Evolutionary conservation across 768 basidiomycete species (phyloP), one percentile per base, ranked within the genome.

Genomic region (Termitomyces titanicus): DNA sequence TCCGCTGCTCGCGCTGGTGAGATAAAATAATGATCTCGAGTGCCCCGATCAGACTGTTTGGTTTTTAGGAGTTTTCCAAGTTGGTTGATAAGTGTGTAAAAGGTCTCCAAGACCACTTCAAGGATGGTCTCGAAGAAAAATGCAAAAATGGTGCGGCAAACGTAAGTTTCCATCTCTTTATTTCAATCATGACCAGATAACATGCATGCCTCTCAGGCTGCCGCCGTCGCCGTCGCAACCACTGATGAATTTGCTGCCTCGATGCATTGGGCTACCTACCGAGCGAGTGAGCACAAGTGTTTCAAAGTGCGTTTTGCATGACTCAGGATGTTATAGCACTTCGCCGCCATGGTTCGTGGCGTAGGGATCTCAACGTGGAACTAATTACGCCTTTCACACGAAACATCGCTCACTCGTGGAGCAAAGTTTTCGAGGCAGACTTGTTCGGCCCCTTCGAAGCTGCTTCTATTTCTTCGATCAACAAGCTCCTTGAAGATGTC

Each of bases 221-320:
- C 81, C 13, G 68, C 68, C 1, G 70, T 72, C 49, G 80, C 84
- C 9, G 68, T 84, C 7, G 57, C 71, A 7, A 79, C 77, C 10
- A 66, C 74, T 0, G 81, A 84, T 49, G 70, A 74, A 5, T 81
- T 85, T 60, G 76, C 79, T 1, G 65, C 61, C 6, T 72, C 75
- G 5, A 82, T 84, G 79, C 83, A 85, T 56, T 85, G 84, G 83
- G 69, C 55, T 0, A 83, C 82, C 13, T 85, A 81, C 62, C 74
- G 82, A 55, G 82, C 81, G 5, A 82, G 80, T 83, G 59, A 66
- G 78, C 70, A 11, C 33, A 24, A 25, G 3, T 8, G 13, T n/a
- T 27, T 39, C 5, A 15, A 20, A 22, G 13, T 33, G 10, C 31
- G 12, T 15, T 20, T 47, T 37, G 29, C 13, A 22, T 43, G 17